Evolutionary conservation across 441 rosid genomes (phyloP), one percentile per base, ranked within the genome.

Genomic region (Hura crepitans): DNA sequence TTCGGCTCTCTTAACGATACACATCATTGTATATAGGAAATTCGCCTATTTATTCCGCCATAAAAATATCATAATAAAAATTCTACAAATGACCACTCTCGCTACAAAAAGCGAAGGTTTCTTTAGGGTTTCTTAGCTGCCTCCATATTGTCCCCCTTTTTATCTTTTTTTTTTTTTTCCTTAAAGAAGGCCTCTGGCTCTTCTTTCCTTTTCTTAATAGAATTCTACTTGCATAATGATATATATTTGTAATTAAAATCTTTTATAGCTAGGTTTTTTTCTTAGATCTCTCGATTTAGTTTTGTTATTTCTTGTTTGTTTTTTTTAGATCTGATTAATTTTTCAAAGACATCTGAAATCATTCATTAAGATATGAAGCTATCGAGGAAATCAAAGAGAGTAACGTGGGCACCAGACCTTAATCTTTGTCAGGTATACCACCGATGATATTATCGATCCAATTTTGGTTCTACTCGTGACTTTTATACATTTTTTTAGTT

Each of bases 351-450:
- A 54, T 22, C 56, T 37, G 49, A 61, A 70, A 65, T 17, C 17
- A 71, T 62, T 33, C 68, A 35, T 17, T 63, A 66, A 55, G 49
- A 65, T 66, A 81, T 79, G 89, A 80, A 81, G 88, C 81, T 79
- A 73, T 78, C 71, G 82, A 75, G 75, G 85, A 86, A 84, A 85
- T 71, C 85, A 54, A 79, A 79, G 75, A 83, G 81, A 51, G 90
- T 89, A 71, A 83, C 91, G 49, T 87, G 90, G 89, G 83, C 86
- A 39, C 50, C 81, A n/a, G 83, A 70, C 66, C 76, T 72, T 79
- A 79, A 75, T 70, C 84, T 89, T 81, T 79, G 83, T 82, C 90
- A 86, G 90, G 90, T 89, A 85, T 79, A 74, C 12, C 65, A 46
- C 47, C 54, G 55, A 31, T 69, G 25, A 62, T 39, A 18, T 77